Evolutionary conservation across 2,329 filamentous ascomycete genomes (phyloP).

Genomic region (Aureobasidium sp.): DNA sequence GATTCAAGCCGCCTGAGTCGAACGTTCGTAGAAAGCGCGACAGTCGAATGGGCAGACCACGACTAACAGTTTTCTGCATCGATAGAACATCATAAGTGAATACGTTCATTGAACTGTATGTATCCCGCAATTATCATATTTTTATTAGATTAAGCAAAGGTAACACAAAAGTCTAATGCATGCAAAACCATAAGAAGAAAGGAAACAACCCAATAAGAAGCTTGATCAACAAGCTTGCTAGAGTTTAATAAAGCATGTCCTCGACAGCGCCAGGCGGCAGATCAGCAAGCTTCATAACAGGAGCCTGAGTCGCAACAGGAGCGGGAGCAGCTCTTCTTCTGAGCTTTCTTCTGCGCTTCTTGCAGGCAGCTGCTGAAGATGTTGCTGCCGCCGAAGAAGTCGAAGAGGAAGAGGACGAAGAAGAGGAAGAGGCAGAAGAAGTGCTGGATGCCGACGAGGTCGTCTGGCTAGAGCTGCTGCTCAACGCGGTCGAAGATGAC

Average conservation of each 20-base stretch:
- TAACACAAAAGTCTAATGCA: not conserved
- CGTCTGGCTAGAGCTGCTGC: not conserved
- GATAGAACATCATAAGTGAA: too few relatives aligned
- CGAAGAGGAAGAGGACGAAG: not conserved
- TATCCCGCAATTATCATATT: not conserved
- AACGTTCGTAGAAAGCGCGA: not conserved
- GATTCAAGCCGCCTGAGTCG: not conserved
- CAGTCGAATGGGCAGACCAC: not conserved
- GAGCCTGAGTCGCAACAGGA: not conserved
- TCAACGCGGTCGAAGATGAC: not conserved
- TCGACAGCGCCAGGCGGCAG: not conserved
- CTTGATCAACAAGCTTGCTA: not conserved
- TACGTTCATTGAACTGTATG: too few relatives aligned
- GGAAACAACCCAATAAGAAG: not conserved
- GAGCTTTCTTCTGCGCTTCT: slow-evolving; percentile 7
- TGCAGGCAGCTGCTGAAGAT: not conserved
- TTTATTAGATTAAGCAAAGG: not conserved
- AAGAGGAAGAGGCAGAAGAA: not conserved
- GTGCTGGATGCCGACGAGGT: not conserved
- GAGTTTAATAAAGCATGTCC: not conserved
- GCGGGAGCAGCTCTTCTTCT: not conserved
- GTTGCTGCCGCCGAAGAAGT: slow-evolving; percentile 2
- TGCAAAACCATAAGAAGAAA: not conserved
- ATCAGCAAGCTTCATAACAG: not conserved
- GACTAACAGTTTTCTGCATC: not conserved